Percentiles rank a stretch among this genome's conserved stretches.
Conservation (phyloP, 495 filamentous ascomycete species). For the Cryomyces antarcticus region DNA sequence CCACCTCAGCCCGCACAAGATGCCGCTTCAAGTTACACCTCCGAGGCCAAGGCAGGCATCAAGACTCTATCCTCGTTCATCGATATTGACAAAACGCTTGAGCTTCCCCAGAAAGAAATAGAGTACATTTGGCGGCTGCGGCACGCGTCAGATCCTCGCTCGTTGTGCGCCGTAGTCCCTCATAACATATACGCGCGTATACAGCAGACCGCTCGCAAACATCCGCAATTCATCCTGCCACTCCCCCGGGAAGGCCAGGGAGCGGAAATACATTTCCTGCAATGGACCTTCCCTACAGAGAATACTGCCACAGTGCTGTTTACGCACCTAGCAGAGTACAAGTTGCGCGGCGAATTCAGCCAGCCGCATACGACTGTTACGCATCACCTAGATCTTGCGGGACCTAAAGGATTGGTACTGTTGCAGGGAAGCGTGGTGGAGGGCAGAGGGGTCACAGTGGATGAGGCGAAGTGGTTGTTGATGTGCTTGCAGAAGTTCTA, state of each 20-base stretch:
- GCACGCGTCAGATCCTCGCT: constrained; percentile 44
- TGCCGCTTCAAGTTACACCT: background rate
- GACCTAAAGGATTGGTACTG: constrained; percentile 55
- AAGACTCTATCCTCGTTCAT: constrained; percentile 71
- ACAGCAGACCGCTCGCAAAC: constrained; percentile 38
- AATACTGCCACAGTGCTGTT: constrained; percentile 70
- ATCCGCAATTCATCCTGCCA: constrained; percentile 82
- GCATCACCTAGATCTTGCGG: constrained; percentile 62
- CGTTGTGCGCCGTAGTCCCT: constrained; percentile 68
- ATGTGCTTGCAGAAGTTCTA: constrained; percentile 94
- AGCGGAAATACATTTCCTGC: constrained; percentile 66
- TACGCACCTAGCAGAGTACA: constrained; percentile 79
- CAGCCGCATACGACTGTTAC: constrained; percentile 84
- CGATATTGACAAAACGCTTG: constrained; percentile 53
- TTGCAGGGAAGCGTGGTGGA: constrained; percentile 65
- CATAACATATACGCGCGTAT: constrained; percentile 48
- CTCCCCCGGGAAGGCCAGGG: constrained; percentile 45
- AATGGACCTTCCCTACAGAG: constrained; percentile 50
- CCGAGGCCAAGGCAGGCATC: constrained; percentile 25
- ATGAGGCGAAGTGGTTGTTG: constrained; percentile 74
- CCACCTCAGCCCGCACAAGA: constrained; percentile 6
- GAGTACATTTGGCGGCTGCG: constrained; percentile 81
- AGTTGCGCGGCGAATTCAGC: constrained; percentile 71
- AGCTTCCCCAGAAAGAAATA: constrained; percentile 63
- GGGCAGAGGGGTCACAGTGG: constrained; percentile 51